Conservation (phyloP, 2,329 filamentous ascomycete genomes). For the Ascochyta clinopodiicola region DNA sequence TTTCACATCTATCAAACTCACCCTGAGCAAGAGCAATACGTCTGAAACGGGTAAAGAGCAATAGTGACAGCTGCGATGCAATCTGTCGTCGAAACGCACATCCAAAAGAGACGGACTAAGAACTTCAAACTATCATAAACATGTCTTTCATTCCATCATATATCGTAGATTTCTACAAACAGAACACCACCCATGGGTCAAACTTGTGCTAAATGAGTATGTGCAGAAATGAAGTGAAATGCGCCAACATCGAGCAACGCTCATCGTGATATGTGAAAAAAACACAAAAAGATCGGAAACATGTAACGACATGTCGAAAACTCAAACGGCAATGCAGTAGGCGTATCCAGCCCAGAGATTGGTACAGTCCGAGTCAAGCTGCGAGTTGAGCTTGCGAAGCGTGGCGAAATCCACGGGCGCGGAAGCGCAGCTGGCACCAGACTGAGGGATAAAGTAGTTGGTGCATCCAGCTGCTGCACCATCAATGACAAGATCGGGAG, state of each 20-base stretch:
- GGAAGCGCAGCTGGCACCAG: conserved; percentile 42
- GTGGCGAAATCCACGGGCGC: conserved; percentile 37
- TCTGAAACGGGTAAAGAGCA: too few relatives aligned
- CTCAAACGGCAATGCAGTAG: conserved; percentile 40
- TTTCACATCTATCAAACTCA: too few relatives aligned
- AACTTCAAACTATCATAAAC: background rate
- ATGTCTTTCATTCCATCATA: background rate
- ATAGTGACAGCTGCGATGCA: too few relatives aligned
- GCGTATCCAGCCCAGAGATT: conserved; percentile 48
- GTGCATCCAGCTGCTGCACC: conserved; percentile 35
- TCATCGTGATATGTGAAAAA: conserved; percentile 1
- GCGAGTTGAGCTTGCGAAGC: conserved; percentile 40
- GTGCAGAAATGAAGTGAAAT: conserved; percentile 14
- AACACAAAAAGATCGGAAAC: conserved; percentile 1
- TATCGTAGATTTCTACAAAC: background rate
- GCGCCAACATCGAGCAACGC: conserved; percentile 7
- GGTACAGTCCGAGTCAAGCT: conserved; percentile 39
- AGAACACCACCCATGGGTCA: background rate
- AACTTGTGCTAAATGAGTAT: conserved; percentile 5
- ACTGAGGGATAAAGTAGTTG: conserved; percentile 39
- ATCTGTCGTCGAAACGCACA: too few relatives aligned
- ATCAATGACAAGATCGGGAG: conserved; percentile 13
- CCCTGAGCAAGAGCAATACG: too few relatives aligned
- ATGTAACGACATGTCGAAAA: background rate
- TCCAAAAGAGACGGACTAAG: too few relatives aligned